Percentiles rank a stretch among this genome's conserved stretches.
phyloP scores from a whole-genome alignment of 805 yeast species.

The Candida dajiaensis region DNA sequence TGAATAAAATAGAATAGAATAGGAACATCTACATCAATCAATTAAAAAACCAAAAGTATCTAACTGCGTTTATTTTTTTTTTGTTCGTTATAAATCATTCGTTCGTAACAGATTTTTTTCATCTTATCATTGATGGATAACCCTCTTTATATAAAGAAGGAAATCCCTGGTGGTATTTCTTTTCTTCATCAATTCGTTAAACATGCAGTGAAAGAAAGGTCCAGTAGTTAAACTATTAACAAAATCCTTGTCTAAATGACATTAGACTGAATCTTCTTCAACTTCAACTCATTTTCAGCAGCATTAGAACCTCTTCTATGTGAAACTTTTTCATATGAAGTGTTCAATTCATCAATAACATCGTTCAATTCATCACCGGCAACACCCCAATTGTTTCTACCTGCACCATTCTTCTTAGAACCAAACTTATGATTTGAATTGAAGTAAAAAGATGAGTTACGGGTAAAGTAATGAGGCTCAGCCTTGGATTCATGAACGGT shows the following conservation, averaged over 20 bases:
- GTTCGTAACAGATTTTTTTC: no score
- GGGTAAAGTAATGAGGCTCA: conserved; percentile 72
- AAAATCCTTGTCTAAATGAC: not conserved
- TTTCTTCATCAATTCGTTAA: no score
- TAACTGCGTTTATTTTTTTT: not conserved
- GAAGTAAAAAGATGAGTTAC: conserved; percentile 60
- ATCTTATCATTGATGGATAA: no score
- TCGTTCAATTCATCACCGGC: conserved; percentile 73
- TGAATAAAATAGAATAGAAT: no score
- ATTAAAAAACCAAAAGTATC: not conserved
- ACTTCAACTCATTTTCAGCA: conserved; percentile 36
- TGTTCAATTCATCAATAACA: conserved; percentile 51
- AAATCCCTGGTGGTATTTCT: no score
- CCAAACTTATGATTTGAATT: conserved; percentile 51
- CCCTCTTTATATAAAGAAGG: no score
- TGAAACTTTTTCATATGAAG: conserved; percentile 37
- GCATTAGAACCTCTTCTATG: conserved; percentile 49
- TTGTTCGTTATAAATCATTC: not conserved
- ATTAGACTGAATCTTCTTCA: conserved; percentile 14
- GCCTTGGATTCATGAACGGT: conserved; percentile 52
- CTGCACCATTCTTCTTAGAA: conserved; percentile 74
- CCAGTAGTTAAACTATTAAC: not conserved
- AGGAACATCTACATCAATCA: not conserved
- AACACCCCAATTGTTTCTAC: conserved; percentile 84
- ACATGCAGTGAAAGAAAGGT: no score